Conservation (phyloP, 306 rosid species). For the Pachyrhizus erosus region DNA sequence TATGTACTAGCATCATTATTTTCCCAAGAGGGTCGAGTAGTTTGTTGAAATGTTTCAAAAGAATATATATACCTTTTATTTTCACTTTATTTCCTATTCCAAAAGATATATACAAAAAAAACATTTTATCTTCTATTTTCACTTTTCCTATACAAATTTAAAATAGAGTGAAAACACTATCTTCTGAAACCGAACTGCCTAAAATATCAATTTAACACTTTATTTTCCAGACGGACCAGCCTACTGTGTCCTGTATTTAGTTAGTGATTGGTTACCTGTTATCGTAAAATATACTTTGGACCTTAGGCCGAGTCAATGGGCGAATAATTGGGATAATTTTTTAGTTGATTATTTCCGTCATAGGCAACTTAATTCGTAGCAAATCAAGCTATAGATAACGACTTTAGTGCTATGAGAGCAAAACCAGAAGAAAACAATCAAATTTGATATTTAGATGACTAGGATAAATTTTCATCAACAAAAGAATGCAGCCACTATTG, state of each 20-base stretch:
- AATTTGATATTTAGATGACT: conserved; percentile 8
- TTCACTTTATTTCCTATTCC: too few relatives aligned
- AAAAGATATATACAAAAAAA: too few relatives aligned
- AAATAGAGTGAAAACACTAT: too few relatives aligned
- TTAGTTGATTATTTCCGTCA: neutral
- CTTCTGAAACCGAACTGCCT: neutral
- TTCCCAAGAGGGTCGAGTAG: too few relatives aligned
- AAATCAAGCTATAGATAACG: too few relatives aligned
- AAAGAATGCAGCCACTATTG: conserved; percentile 68
- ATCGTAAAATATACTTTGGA: neutral
- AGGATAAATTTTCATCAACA: conserved; percentile 48
- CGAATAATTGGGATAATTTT: neutral
- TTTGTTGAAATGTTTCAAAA: too few relatives aligned
- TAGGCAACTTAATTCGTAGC: neutral
- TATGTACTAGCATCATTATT: too few relatives aligned
- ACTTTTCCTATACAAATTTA: neutral
- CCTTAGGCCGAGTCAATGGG: neutral
- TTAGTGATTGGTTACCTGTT: neutral
- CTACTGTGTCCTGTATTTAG: neutral
- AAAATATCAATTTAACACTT: too few relatives aligned
- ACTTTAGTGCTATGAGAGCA: neutral
- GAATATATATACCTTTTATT: too few relatives aligned
- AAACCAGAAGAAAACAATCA: conserved; percentile 5
- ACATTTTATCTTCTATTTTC: too few relatives aligned
- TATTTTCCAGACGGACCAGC: neutral